phyloP scores from a whole-genome alignment of 1,284 basidiomycete species.

The Leucoagaricus sp. region DNA sequence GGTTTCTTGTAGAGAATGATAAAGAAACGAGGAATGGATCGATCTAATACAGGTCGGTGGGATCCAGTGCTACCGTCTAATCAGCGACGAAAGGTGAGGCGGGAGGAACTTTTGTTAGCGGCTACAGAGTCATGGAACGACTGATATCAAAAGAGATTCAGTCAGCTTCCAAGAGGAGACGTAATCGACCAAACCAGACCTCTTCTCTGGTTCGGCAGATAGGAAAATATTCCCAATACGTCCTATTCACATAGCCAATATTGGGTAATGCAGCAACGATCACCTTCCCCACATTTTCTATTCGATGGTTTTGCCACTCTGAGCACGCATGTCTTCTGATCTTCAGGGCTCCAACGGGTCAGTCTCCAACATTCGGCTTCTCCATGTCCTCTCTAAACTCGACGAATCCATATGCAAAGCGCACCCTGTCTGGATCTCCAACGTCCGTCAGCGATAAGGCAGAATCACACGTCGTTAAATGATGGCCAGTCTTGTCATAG shows the following conservation, averaged over 20 bases:
- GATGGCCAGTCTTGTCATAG: background rate
- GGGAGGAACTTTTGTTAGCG: too few relatives aligned
- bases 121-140: too few relatives aligned
- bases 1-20: too few relatives aligned
- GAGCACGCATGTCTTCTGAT: background rate
- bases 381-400: background rate
- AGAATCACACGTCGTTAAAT: background rate
- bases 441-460: background rate
- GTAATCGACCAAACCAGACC: too few relatives aligned
- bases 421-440: background rate
- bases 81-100: too few relatives aligned
- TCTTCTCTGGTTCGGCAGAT: background rate
- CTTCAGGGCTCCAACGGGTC: background rate
- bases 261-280: background rate
- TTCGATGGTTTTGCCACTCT: background rate
- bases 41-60: too few relatives aligned
- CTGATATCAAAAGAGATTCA: too few relatives aligned
- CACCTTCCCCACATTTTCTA: background rate
- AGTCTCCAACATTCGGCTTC: background rate
- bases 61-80: too few relatives aligned
- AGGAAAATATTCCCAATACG: background rate
- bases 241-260: background rate
- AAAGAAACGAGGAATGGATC: too few relatives aligned
- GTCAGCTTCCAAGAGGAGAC: too few relatives aligned
- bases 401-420: background rate